Evolutionary conservation across 2,329 filamentous ascomycete genomes (phyloP).

Genomic region (Colletotrichum abscissum): DNA sequence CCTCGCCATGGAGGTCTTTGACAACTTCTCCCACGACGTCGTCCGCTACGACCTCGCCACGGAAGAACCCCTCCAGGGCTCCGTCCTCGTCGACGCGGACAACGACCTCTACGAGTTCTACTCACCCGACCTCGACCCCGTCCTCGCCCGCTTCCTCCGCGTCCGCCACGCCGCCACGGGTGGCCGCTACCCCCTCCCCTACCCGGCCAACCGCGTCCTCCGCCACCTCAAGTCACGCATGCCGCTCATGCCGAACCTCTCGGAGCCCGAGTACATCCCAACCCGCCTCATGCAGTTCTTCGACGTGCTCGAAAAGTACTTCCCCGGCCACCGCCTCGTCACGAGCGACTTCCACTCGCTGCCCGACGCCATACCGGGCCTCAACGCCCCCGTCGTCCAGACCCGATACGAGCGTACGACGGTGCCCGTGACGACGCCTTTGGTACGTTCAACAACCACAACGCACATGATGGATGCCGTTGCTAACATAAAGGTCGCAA

Average conservation of each 20-base stretch:
- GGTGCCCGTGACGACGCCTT: conserved; percentile 88
- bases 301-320: conserved; percentile 86
- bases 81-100: conserved; percentile 83
- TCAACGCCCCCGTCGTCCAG: conserved; percentile 96
- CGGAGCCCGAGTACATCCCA: conserved; percentile 90
- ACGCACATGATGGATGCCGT: neutral
- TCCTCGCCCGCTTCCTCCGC: conserved; percentile 84
- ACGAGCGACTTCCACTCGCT: conserved; percentile 91
- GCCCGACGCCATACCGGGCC: conserved; percentile 82
- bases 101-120: conserved; percentile 98
- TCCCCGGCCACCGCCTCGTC: conserved; percentile 89
- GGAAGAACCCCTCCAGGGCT: conserved; percentile 86
- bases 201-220: conserved; percentile 62
- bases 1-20: conserved; percentile 96
- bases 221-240: conserved; percentile 72
- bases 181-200: conserved; percentile 72
- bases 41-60: conserved; percentile 90
- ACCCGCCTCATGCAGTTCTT: conserved; percentile 98
- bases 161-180: conserved; percentile 83
- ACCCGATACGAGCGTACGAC: conserved; percentile 89
- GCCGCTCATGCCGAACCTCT: conserved; percentile 81
- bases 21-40: conserved; percentile 96
- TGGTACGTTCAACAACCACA: conserved; percentile 68
- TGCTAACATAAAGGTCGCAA: neutral
- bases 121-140: conserved; percentile 80